Conservation (phyloP, 73 alveolate genomes). For the Paramecium biaurelia region DNA sequence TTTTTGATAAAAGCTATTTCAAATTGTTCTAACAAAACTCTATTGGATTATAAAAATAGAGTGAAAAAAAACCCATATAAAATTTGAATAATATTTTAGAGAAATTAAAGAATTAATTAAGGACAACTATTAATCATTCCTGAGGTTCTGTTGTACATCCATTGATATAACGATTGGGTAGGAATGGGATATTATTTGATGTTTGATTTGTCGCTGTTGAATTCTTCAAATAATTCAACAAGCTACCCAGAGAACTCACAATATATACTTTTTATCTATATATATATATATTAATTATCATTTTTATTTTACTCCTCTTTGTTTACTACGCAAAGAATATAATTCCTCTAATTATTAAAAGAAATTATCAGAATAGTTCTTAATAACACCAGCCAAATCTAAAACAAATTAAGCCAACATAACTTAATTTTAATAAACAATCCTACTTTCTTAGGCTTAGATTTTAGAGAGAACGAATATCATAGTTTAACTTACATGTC, state of each 20-base stretch:
- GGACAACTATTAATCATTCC: background rate
- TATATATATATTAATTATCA: background rate
- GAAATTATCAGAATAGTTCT: background rate
- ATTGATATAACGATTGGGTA: conserved; percentile 26
- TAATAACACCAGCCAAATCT: conserved; percentile 27
- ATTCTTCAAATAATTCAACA: background rate
- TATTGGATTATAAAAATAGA: background rate
- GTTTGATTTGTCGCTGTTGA: conserved; percentile 45
- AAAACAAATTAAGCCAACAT: background rate
- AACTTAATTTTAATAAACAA: background rate
- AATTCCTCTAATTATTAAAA: conserved; percentile 11
- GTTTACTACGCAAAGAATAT: background rate
- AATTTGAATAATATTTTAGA: background rate
- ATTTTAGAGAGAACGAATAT: background rate
- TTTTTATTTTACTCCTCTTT: background rate
- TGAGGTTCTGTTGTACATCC: conserved; percentile 22
- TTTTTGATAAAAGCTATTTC: background rate
- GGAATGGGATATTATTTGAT: background rate
- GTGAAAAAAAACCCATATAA: conserved; percentile 5
- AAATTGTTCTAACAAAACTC: background rate
- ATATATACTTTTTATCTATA: background rate
- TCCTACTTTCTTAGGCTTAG: background rate
- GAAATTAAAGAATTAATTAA: background rate
- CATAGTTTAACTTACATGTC: conserved; percentile 20
- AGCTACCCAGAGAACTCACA: conserved; percentile 55